These are phyloP conservation scores for Aspergillus floridensis DNA, from an alignment of 2,329 filamentous ascomycete genomes.

Conservation along the genomic window DNA sequence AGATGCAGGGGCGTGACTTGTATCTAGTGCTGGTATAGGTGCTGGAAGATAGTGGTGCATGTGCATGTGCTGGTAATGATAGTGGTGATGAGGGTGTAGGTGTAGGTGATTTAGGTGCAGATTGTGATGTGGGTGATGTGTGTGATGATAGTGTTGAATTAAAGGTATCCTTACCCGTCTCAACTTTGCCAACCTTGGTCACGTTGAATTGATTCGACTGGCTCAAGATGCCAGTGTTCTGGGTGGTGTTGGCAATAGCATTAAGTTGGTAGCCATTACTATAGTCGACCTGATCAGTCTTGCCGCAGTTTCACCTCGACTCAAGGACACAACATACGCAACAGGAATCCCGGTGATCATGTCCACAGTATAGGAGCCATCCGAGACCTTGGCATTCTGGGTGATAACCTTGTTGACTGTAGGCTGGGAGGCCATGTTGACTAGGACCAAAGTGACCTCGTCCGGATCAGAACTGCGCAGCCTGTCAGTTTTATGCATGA, in stretches of 20 bases:
- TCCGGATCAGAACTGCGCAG: constrained; percentile 39
- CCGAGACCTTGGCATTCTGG: constrained; percentile 34
- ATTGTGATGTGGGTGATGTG: constrained; percentile 17
- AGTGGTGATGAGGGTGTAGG: constrained; percentile 5
- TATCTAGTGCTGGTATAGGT: constrained; percentile 8
- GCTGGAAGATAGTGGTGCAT: constrained; percentile 8
- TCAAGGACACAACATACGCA: constrained; percentile 22
- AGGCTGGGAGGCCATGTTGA: constrained; percentile 40
- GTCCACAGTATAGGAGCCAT: constrained; percentile 37
- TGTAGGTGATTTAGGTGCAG: constrained; percentile 8
- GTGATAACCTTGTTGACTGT: constrained; percentile 33
- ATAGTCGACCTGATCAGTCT: constrained; percentile 9
- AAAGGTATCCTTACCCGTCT: constrained; percentile 25
- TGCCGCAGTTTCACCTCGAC: neutral
- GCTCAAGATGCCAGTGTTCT: constrained; percentile 42
- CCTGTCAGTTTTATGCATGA: constrained; percentile 4
- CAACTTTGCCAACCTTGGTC: constrained; percentile 17
- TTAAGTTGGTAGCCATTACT: constrained; percentile 45
- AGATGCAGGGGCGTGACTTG: constrained; percentile 15
- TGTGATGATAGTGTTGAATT: constrained; percentile 16
- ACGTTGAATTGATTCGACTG: constrained; percentile 36
- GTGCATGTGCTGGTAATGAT: constrained; percentile 6
- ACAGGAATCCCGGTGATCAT: constrained; percentile 24
- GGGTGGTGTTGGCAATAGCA: constrained; percentile 32
- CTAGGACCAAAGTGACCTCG: constrained; percentile 42